Evolutionary conservation across 2,329 filamentous ascomycete species (phyloP).

Genomic region (Cladophialophora immunda): DNA sequence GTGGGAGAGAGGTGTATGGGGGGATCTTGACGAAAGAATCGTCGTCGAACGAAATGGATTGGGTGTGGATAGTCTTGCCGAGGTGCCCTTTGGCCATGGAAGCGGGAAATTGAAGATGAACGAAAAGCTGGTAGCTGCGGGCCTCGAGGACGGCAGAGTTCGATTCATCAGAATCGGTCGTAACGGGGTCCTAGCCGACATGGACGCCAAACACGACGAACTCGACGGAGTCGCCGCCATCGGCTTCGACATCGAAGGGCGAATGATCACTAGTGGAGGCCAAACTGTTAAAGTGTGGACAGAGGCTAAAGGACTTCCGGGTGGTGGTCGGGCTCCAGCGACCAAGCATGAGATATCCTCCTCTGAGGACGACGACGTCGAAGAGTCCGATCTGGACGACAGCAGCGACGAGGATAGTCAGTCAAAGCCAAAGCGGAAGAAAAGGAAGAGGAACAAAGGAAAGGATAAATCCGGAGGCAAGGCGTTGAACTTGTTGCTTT

Average conservation of each 20-base stretch:
- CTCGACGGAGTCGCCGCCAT: constrained; percentile 84
- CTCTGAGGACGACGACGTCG: constrained; percentile 57
- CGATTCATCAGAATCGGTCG: constrained; percentile 77
- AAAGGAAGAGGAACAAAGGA: constrained; percentile 57
- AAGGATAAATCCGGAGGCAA: constrained; percentile 48
- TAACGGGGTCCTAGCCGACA: constrained; percentile 74
- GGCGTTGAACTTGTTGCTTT: constrained; percentile 38
- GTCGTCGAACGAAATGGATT: constrained; percentile 78
- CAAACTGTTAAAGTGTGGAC: constrained; percentile 89
- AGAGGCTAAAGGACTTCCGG: constrained; percentile 65
- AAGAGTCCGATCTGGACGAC: constrained; percentile 52
- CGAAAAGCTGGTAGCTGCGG: constrained; percentile 68
- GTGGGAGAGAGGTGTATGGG: constrained; percentile 95
- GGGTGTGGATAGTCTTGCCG: constrained; percentile 78
- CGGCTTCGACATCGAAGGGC: constrained; percentile 82
- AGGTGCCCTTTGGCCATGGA: constrained; percentile 75
- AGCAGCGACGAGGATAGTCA: constrained; percentile 60
- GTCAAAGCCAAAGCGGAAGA: constrained; percentile 53
- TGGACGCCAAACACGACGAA: constrained; percentile 76
- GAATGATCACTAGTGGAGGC: constrained; percentile 90
- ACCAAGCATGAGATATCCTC: constrained; percentile 47
- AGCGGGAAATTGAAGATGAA: constrained; percentile 70
- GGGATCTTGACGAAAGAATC: constrained; percentile 91
- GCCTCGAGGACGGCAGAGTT: constrained; percentile 81
- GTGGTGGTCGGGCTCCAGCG: constrained; percentile 46